These are phyloP conservation scores for Castanea crenata DNA, from an alignment of 306 rosid genomes.

Conservation along the genomic window DNA sequence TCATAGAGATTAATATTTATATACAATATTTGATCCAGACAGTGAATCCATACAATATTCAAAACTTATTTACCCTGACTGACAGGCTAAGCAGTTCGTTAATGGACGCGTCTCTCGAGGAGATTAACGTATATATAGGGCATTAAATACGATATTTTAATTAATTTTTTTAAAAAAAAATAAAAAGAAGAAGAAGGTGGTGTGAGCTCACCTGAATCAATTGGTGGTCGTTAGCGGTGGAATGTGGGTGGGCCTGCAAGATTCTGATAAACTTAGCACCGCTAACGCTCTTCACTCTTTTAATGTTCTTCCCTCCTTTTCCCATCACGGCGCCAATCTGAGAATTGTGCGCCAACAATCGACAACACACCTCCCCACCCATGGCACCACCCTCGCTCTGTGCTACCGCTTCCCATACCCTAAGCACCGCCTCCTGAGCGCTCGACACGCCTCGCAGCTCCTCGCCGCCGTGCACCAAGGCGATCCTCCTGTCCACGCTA, in stretches of 20 bases:
- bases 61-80: no score
- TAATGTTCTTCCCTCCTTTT: slow-evolving; percentile 55
- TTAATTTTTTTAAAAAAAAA: no score
- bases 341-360: slow-evolving; percentile 46
- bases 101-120: no score
- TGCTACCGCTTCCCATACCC: slow-evolving; percentile 46
- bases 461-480: not conserved
- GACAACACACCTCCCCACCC: slow-evolving; percentile 32
- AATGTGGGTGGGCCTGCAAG: slow-evolving; percentile 35
- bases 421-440: slow-evolving; percentile 59
- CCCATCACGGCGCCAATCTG: slow-evolving; percentile 62
- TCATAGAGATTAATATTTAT: no score
- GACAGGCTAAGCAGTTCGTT: no score
- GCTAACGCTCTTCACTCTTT: slow-evolving; percentile 40
- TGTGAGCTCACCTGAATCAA: slow-evolving; percentile 41
- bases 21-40: no score
- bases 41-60: no score
- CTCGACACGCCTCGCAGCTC: slow-evolving; percentile 29
- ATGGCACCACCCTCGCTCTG: slow-evolving; percentile 19
- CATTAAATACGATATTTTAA: no score
- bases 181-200: no score
- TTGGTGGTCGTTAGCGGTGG: slow-evolving; percentile 42
- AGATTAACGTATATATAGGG: no score
- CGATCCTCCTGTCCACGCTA: slow-evolving; percentile 16
- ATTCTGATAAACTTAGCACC: slow-evolving; percentile 46